These are phyloP conservation scores for Nannizziopsis arthrosporioides DNA, from an alignment of 2,329 filamentous ascomycete genomes.

Conservation along the genomic window DNA sequence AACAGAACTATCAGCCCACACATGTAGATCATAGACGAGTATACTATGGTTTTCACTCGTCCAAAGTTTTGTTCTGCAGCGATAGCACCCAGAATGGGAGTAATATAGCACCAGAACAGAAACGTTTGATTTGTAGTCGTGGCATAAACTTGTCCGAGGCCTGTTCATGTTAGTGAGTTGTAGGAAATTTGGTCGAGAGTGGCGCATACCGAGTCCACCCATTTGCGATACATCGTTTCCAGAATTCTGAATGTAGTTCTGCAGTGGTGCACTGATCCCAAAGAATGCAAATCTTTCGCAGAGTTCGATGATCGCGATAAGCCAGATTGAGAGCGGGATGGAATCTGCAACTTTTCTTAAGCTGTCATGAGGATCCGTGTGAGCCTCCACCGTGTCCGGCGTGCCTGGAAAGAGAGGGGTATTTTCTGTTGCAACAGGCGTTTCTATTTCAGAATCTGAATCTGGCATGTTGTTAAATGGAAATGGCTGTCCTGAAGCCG, in stretches of 20 bases:
- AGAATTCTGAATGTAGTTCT: background rate
- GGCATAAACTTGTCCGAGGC: background rate
- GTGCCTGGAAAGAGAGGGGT: no score
- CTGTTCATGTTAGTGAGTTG: background rate
- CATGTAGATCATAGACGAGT: constrained; percentile 39
- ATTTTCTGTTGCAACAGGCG: no score
- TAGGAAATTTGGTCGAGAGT: background rate
- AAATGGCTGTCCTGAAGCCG: no score
- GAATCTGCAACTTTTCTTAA: background rate
- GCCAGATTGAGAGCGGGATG: background rate
- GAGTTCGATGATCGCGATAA: background rate
- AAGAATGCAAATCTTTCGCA: background rate
- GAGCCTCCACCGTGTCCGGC: no score
- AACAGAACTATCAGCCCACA: no score
- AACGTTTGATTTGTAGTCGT: background rate
- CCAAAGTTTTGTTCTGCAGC: constrained; percentile 58
- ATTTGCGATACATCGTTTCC: no score
- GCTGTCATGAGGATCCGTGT: background rate
- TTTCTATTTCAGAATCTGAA: no score
- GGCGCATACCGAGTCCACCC: no score
- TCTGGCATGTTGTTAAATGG: no score
- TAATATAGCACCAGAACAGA: constrained; percentile 46
- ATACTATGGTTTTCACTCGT: constrained; percentile 57
- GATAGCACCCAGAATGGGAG: constrained; percentile 46
- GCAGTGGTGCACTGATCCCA: background rate